Evolutionary conservation across 495 filamentous ascomycete genomes (phyloP).

Genomic region (Darksidea phi): DNA sequence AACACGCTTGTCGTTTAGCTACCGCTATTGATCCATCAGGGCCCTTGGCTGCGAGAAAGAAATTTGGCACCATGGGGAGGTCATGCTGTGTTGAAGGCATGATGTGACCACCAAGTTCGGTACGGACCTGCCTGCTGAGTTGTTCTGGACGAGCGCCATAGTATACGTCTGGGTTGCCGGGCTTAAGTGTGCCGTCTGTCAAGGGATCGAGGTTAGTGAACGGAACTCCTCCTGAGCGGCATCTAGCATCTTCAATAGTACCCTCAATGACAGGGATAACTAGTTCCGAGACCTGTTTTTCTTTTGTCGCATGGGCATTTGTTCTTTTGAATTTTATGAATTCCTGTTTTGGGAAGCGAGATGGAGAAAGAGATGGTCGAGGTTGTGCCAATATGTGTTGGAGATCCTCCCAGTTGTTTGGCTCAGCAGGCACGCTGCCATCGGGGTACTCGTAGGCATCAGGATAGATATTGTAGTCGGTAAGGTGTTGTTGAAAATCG

Average conservation of each 20-base stretch:
- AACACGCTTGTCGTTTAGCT: slow-evolving; percentile 45
- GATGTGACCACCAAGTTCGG: slow-evolving; percentile 37
- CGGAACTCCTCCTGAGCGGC: slow-evolving; percentile 31
- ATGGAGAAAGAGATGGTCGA: slow-evolving; percentile 46
- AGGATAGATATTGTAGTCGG: slow-evolving; percentile 31
- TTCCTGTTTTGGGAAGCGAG: slow-evolving; percentile 37
- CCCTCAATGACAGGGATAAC: slow-evolving; percentile 45
- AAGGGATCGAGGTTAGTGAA: slow-evolving; percentile 44
- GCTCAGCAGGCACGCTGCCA: slow-evolving; percentile 21
- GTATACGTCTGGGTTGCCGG: slow-evolving; percentile 44
- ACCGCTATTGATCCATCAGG: slow-evolving; percentile 40
- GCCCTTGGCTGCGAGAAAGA: slow-evolving; percentile 46
- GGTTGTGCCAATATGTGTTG: slow-evolving; percentile 37
- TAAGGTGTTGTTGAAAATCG: slow-evolving; percentile 36
- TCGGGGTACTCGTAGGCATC: slow-evolving; percentile 30
- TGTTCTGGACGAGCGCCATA: slow-evolving; percentile 43
- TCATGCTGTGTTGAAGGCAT: slow-evolving; percentile 44
- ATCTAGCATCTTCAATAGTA: slow-evolving; percentile 17
- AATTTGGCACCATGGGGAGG: slow-evolving; percentile 47
- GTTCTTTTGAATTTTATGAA: slow-evolving; percentile 35
- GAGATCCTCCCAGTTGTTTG: slow-evolving; percentile 32
- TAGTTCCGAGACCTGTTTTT: slow-evolving; percentile 40
- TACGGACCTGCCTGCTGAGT: slow-evolving; percentile 31
- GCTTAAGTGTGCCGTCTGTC: slow-evolving; percentile 38
- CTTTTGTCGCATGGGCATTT: slow-evolving; percentile 39